These are phyloP conservation scores for Pulveroboletus sp. DNA, from an alignment of 768 basidiomycete species.

Conservation along the genomic window DNA sequence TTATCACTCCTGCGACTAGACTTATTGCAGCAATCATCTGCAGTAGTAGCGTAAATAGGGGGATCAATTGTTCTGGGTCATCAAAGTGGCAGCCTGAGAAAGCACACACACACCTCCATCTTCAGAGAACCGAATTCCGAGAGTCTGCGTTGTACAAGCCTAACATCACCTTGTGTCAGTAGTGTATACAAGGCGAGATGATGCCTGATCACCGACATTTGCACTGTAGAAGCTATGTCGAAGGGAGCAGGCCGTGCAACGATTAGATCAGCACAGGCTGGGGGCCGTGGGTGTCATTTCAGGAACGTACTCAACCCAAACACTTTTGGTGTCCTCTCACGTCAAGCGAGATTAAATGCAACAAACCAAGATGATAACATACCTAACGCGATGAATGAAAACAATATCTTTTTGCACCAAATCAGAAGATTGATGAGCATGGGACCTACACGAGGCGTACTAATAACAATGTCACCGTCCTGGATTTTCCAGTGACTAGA, in stretches of 20 bases:
- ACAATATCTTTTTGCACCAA: conserved; percentile 6
- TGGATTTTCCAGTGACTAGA: conserved; percentile 21
- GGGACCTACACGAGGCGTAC: conserved; percentile 9
- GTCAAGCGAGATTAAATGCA: conserved; percentile 12
- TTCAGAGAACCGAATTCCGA: conserved; percentile 13
- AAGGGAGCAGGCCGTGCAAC: background rate
- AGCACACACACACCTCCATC: conserved; percentile 17
- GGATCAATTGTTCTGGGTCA: background rate
- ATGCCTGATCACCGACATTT: conserved; percentile 20
- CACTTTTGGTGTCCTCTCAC: conserved; percentile 8
- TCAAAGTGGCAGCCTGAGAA: background rate
- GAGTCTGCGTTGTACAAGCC: conserved; percentile 20
- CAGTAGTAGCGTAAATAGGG: background rate
- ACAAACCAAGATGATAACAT: background rate
- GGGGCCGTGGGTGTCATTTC: background rate
- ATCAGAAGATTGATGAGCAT: background rate
- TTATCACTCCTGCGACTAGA: conserved; percentile 3
- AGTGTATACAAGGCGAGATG: background rate
- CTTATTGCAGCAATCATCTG: conserved; percentile 16
- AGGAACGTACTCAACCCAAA: conserved; percentile 28
- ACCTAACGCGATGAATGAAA: conserved; percentile 23
- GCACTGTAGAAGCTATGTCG: conserved; percentile 16
- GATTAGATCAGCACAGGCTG: background rate
- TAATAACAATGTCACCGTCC: conserved; percentile 7
- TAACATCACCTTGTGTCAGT: conserved; percentile 11